Conservation (phyloP, 1,284 basidiomycete genomes). For the Trametes pubescens region DNA sequence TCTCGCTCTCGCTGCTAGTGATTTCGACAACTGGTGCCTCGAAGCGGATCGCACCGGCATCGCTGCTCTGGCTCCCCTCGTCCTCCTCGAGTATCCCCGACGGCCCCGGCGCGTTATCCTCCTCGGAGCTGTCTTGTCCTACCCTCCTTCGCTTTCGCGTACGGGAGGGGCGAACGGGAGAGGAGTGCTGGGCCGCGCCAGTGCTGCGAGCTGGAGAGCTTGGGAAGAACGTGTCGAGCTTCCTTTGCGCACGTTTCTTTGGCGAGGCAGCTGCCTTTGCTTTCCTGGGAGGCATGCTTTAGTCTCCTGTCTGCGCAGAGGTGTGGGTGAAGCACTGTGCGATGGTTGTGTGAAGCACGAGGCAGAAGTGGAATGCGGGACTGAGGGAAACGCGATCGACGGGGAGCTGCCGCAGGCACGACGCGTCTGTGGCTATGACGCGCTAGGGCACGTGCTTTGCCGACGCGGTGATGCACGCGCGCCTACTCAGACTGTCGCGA, state of each 20-base stretch:
- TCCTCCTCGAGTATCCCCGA: conserved; percentile 25
- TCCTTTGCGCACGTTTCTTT: conserved; percentile 42
- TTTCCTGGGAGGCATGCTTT: conserved; percentile 32
- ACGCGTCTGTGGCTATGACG: conserved; percentile 28
- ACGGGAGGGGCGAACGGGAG: conserved; percentile 12
- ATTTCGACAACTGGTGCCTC: conserved; percentile 45
- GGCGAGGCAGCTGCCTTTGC: conserved; percentile 14
- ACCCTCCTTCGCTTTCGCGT: conserved; percentile 8
- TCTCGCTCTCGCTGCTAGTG: conserved; percentile 44
- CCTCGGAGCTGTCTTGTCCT: not conserved
- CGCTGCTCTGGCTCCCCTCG: conserved; percentile 47
- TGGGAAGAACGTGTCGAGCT: conserved; percentile 43
- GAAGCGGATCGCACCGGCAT: conserved; percentile 60
- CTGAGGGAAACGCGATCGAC: not conserved
- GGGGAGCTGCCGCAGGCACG: conserved; percentile 4
- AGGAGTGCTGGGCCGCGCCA: conserved; percentile 13
- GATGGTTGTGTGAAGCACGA: not conserved
- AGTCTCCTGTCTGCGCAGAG: no score
- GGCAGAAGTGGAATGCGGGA: not conserved
- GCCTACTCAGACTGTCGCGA: not conserved
- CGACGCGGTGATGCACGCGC: conserved; percentile 10
- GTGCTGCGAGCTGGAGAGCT: conserved; percentile 24
- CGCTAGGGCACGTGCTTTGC: conserved; percentile 2
- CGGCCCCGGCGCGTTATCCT: not conserved
- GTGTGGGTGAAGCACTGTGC: not conserved